Conservation (phyloP, 1,284 basidiomycete genomes). For the Apiotrichum sp. region DNA sequence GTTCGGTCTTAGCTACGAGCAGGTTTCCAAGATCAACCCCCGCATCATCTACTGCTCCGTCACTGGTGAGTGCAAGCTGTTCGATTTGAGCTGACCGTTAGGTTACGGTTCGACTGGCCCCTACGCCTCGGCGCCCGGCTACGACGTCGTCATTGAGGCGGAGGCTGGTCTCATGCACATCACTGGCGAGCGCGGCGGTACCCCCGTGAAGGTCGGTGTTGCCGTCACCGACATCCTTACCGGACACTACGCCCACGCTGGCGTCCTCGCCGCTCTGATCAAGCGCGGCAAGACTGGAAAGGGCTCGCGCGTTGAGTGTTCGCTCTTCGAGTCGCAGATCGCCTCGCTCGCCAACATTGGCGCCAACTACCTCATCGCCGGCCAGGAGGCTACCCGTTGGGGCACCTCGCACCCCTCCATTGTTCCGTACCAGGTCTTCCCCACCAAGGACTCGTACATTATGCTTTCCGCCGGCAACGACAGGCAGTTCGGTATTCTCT, state of each 20-base stretch:
- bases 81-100: slow-evolving; percentile 31
- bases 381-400: slow-evolving; percentile 75
- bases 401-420: slow-evolving; percentile 86
- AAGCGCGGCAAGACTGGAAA: slow-evolving; percentile 76
- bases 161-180: slow-evolving; percentile 94
- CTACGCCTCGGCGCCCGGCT: slow-evolving; percentile 73
- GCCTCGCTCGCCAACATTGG: slow-evolving; percentile 90
- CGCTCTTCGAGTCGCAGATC: slow-evolving; percentile 79
- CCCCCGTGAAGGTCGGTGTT: slow-evolving; percentile 85
- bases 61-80: slow-evolving; percentile 56
- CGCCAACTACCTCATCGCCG: slow-evolving; percentile 84
- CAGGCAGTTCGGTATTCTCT: slow-evolving; percentile 58
- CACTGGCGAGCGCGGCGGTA: slow-evolving; percentile 81
- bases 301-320: slow-evolving; percentile 85
- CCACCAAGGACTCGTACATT: slow-evolving; percentile 78
- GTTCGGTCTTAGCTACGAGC: slow-evolving; percentile 80
- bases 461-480: slow-evolving; percentile 95
- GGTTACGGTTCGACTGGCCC: slow-evolving; percentile 94
- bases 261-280: slow-evolving; percentile 82
- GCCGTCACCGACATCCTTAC: slow-evolving; percentile 73
- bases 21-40: slow-evolving; percentile 72
- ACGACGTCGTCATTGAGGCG: slow-evolving; percentile 84
- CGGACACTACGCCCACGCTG: slow-evolving; percentile 85
- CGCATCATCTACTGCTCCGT: slow-evolving; percentile 82
- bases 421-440: slow-evolving; percentile 87